phyloP scores from a whole-genome alignment of 768 basidiomycete genomes.

The Russula sp. region DNA sequence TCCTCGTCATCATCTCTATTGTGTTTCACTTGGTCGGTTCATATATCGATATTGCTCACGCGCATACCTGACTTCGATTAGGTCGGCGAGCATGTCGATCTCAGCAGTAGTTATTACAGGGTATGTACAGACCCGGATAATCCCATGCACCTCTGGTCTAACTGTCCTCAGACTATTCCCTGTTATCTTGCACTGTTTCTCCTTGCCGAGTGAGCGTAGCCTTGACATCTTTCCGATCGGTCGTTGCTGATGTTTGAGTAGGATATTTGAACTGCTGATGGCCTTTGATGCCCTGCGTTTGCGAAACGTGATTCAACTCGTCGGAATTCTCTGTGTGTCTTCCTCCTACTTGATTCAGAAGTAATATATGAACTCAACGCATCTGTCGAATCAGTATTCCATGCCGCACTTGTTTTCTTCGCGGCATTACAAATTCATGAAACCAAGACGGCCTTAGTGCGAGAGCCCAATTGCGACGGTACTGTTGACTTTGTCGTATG shows the following conservation, averaged over 20 bases:
- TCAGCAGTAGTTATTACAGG: slow-evolving; percentile 50
- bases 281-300: slow-evolving; percentile 78
- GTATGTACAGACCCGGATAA: slow-evolving; percentile 35
- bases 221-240: neutral
- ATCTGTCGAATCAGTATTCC: slow-evolving; percentile 53
- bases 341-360: neutral
- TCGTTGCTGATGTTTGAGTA: slow-evolving; percentile 35
- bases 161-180: slow-evolving; percentile 57
- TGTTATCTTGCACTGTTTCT: slow-evolving; percentile 85
- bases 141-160: slow-evolving; percentile 18
- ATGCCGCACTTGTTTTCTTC: slow-evolving; percentile 68
- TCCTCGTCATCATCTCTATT: slow-evolving; percentile 70
- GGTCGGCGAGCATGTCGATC: slow-evolving; percentile 52
- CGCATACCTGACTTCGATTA: slow-evolving; percentile 32
- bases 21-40: slow-evolving; percentile 60
- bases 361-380: slow-evolving; percentile 3
- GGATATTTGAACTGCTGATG: slow-evolving; percentile 77
- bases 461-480: slow-evolving; percentile 38
- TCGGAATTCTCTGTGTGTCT: slow-evolving; percentile 63
- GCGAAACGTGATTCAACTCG: slow-evolving; percentile 75
- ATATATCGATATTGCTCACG: slow-evolving; percentile 4
- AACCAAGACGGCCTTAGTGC: slow-evolving; percentile 60
- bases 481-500: slow-evolving; percentile 42
- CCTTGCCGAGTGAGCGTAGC: slow-evolving; percentile 63
- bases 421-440: slow-evolving; percentile 75